Percentiles rank a stretch among this genome's conserved stretches.
Evolutionary conservation across 495 filamentous ascomycete genomes (phyloP).

Genomic region (Parathielavia appendiculata): DNA sequence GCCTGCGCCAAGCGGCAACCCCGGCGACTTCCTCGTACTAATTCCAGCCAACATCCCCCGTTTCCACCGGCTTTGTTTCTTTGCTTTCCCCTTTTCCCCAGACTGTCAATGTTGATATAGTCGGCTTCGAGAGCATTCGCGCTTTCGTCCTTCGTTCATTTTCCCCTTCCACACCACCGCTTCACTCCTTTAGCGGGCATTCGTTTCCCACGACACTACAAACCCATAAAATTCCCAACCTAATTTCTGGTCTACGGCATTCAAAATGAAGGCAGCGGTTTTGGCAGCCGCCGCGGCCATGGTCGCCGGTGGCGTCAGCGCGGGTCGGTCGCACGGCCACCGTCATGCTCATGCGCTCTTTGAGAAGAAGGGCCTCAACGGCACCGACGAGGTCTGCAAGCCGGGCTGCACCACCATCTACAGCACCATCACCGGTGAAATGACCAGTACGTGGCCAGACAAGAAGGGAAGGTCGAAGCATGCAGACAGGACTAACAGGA

Average conservation of each 20-base stretch:
- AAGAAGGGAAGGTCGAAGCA: not conserved
- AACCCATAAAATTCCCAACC: constrained; percentile 20
- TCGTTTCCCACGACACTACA: constrained; percentile 51
- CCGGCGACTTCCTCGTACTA: constrained; percentile 21
- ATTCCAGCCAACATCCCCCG: constrained; percentile 24
- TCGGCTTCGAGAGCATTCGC: constrained; percentile 48
- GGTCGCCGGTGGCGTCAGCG: constrained; percentile 57
- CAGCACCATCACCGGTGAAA: constrained; percentile 52
- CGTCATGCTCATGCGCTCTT: constrained; percentile 59
- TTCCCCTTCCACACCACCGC: constrained; percentile 61
- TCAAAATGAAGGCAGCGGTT: constrained; percentile 63
- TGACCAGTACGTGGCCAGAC: constrained; percentile 48
- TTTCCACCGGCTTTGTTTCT: constrained; percentile 21
- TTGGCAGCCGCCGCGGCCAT: constrained; percentile 61
- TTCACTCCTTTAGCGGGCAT: constrained; percentile 97
- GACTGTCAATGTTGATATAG: constrained; percentile 44
- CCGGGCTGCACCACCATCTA: constrained; percentile 67
- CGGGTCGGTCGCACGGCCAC: constrained; percentile 39
- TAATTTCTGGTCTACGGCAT: constrained; percentile 9
- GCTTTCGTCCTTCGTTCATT: constrained; percentile 46
- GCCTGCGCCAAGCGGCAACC: constrained; percentile 25
- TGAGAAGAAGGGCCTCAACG: constrained; percentile 41
- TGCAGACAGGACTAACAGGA: not conserved
- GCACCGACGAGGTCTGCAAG: constrained; percentile 40
- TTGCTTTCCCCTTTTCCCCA: constrained; percentile 38